phyloP scores from a whole-genome alignment of 345 rosid genomes.

The Salix purpurea region DNA sequence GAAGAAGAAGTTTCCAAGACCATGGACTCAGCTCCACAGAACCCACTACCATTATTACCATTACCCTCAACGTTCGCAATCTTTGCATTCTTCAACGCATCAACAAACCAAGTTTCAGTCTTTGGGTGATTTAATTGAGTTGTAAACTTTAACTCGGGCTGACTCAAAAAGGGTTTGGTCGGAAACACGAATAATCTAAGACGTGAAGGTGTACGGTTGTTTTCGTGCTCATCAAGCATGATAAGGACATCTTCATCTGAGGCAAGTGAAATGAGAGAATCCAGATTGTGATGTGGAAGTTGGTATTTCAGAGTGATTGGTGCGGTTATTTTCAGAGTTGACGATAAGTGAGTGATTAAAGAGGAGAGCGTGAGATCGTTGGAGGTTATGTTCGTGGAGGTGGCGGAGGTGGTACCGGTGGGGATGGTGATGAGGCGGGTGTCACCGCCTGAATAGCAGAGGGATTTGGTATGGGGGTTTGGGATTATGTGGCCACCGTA shows the following conservation, averaged over 20 bases:
- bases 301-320: constrained; percentile 46
- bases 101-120: constrained; percentile 76
- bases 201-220: constrained; percentile 25
- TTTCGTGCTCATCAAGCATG: constrained; percentile 41
- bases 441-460: constrained; percentile 47
- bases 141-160: neutral
- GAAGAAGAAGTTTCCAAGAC: constrained; percentile 67
- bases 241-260: constrained; percentile 42
- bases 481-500: constrained; percentile 64
- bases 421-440: constrained; percentile 47
- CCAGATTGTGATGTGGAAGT: constrained; percentile 46
- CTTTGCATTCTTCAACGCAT: constrained; percentile 61
- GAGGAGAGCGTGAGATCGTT: constrained; percentile 24
- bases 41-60: constrained; percentile 10
- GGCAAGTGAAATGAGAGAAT: constrained; percentile 44
- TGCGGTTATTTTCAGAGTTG: constrained; percentile 25
- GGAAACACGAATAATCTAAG: constrained; percentile 39
- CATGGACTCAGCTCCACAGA: constrained; percentile 58
- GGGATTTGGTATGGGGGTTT: constrained; percentile 45
- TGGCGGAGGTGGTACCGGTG: neutral
- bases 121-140: constrained; percentile 51
- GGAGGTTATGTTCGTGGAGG: constrained; percentile 2
- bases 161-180: neutral
- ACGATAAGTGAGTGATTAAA: constrained; percentile 32
- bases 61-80: constrained; percentile 33